Evolutionary conservation across 192 early-diverging fungal genomes (phyloP).

Genomic region (Endogone sp.): DNA sequence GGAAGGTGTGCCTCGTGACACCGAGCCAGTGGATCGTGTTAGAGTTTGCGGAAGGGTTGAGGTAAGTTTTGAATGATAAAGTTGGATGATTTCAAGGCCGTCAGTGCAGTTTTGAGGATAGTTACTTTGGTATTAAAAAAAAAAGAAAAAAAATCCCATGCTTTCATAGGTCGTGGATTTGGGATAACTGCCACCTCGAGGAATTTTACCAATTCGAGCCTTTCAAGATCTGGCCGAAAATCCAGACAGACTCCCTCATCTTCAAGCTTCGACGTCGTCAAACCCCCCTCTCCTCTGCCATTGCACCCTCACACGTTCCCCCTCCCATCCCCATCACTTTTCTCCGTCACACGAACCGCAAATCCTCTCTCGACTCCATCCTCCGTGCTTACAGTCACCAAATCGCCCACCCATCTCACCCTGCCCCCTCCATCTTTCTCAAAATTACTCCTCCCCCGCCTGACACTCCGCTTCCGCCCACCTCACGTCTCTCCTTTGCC

Average conservation of each 20-base stretch:
- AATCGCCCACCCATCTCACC: not conserved
- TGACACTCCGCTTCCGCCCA: not conserved
- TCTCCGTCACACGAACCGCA: slow-evolving; percentile 39
- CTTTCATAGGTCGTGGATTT: slow-evolving; percentile 53
- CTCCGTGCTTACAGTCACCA: slow-evolving; percentile 36
- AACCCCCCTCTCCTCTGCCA: slow-evolving; percentile 2
- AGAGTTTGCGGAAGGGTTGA: slow-evolving; percentile 47
- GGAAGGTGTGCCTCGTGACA: slow-evolving; percentile 52
- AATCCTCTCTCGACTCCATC: slow-evolving; percentile 29
- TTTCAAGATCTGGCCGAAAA: slow-evolving; percentile 56
- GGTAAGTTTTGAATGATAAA: slow-evolving; percentile 24
- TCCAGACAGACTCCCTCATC: slow-evolving; percentile 56
- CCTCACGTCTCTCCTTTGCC: slow-evolving; percentile 35
- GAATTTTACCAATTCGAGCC: slow-evolving; percentile 56
- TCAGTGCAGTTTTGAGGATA: not conserved
- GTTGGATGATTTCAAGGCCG: not conserved
- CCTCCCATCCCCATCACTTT: slow-evolving; percentile 24
- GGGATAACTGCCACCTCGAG: slow-evolving; percentile 42
- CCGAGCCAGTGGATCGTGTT: slow-evolving; percentile 60
- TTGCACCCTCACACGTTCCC: not conserved
- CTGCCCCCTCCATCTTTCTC: not conserved
- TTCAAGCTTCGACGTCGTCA: slow-evolving; percentile 41
- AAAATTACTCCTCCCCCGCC: slow-evolving; percentile 21
- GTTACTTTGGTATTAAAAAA: no score
- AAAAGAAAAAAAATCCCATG: no score